Evolutionary conservation across 1,284 basidiomycete genomes (phyloP).

Genomic region (Moesziomyces sp.): DNA sequence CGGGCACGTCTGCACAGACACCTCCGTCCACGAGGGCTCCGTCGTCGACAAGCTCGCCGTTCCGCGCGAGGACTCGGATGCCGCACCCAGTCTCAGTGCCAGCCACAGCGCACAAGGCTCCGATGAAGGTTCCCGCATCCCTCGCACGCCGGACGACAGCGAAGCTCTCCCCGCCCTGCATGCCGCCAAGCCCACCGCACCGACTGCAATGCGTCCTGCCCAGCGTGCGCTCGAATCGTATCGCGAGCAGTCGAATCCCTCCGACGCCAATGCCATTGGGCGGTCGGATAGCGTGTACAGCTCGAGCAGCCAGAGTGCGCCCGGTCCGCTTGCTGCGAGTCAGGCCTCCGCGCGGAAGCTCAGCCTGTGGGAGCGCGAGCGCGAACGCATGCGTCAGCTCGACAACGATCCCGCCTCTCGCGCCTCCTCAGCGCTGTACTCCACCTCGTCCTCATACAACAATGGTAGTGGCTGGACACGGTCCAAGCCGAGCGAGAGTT

Average conservation of each 20-base stretch:
- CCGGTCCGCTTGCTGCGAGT: neutral
- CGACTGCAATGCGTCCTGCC: constrained; percentile 32
- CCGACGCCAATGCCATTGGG: constrained; percentile 1
- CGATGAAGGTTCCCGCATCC: constrained; percentile 40
- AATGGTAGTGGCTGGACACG: constrained; percentile 10
- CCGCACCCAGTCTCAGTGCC: constrained; percentile 35
- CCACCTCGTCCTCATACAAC: constrained; percentile 17
- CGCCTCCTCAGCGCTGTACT: constrained; percentile 14
- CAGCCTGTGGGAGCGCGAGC: constrained; percentile 52
- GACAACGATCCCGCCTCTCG: constrained; percentile 43
- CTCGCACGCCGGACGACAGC: constrained; percentile 43
- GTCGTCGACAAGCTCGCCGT: constrained; percentile 40
- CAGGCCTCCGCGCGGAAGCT: constrained; percentile 30
- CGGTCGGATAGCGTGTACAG: constrained; percentile 23
- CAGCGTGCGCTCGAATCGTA: constrained; percentile 45
- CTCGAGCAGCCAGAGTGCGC: constrained; percentile 8
- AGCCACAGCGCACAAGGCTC: constrained; percentile 44
- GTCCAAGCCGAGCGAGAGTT: constrained; percentile 20
- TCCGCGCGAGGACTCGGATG: constrained; percentile 42
- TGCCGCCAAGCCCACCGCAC: constrained; percentile 1
- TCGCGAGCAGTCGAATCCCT: constrained; percentile 13
- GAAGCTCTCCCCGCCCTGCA: constrained; percentile 13
- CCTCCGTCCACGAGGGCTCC: constrained; percentile 36
- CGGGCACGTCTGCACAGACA: constrained; percentile 21
- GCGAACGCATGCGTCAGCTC: constrained; percentile 45